A percentile compares a stretch with the other conserved stretches of the same genome.
These are phyloP conservation scores for Aschersonia sp. DNA, from an alignment of 2,329 filamentous ascomycete species.

Conservation along the genomic window DNA sequence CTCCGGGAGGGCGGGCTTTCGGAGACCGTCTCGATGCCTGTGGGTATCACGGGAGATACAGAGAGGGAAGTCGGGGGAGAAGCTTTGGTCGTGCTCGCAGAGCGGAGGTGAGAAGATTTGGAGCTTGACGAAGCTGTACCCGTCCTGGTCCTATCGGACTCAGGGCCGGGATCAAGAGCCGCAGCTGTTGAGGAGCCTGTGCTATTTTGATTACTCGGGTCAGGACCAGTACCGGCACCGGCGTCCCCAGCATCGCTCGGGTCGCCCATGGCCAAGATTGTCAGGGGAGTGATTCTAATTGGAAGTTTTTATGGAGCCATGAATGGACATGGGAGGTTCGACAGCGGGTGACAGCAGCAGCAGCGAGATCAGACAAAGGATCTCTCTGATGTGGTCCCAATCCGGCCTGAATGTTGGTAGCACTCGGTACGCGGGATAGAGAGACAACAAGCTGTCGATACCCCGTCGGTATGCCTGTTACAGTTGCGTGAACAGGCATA, in stretches of 20 bases:
- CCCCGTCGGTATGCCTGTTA: background rate
- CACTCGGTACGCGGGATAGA: background rate
- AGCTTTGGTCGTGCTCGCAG: background rate
- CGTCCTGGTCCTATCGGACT: slow-evolving; percentile 1
- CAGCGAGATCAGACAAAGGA: background rate
- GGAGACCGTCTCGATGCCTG: background rate
- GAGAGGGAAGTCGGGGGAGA: slow-evolving; percentile 3
- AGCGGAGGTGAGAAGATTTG: slow-evolving; percentile 1
- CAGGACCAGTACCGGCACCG: slow-evolving; percentile 13
- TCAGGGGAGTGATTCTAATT: slow-evolving; percentile 14
- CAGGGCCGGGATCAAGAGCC: slow-evolving; percentile 6
- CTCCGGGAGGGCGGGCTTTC: background rate
- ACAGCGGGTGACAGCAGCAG: slow-evolving; percentile 8
- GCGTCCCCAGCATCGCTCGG: slow-evolving; percentile 14
- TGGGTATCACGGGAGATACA: background rate
- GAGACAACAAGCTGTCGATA: background rate
- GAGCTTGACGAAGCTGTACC: slow-evolving; percentile 5
- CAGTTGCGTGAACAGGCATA: background rate
- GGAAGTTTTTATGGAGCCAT: slow-evolving; percentile 22
- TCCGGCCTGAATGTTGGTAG: background rate
- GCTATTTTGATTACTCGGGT: slow-evolving; percentile 9
- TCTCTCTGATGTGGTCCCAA: background rate
- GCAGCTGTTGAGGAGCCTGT: slow-evolving; percentile 8
- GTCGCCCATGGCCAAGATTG: slow-evolving; percentile 13
- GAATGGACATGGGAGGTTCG: slow-evolving; percentile 13